phyloP scores from a whole-genome alignment of 352 stramenopile genomes.

The Pythium coloratum region DNA sequence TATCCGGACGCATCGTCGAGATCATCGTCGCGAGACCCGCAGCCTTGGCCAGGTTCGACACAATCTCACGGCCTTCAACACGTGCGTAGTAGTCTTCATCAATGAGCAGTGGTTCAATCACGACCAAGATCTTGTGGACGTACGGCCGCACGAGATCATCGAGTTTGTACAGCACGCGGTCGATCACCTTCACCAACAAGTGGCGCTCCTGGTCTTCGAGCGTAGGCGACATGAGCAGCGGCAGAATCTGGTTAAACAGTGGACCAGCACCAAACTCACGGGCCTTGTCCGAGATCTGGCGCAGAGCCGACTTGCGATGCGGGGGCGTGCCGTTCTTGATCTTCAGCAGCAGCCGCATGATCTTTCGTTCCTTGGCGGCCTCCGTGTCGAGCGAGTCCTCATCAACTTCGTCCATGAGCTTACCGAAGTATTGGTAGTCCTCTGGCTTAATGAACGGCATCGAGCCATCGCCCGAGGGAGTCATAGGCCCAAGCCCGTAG shows the following conservation, averaged over 20 bases:
- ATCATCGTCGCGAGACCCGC: slow-evolving; percentile 99
- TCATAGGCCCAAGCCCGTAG: slow-evolving; percentile 71
- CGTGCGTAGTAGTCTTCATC: slow-evolving; percentile 99
- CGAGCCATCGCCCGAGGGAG: slow-evolving; percentile 68
- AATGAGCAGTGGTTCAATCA: slow-evolving; percentile 99
- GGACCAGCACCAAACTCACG: slow-evolving; percentile 95
- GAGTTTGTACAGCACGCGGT: slow-evolving; percentile 99
- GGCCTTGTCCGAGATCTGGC: slow-evolving; percentile 98
- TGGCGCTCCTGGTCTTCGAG: slow-evolving; percentile 99
- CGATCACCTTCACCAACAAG: slow-evolving; percentile 99
- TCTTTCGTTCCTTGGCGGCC: slow-evolving; percentile 95
- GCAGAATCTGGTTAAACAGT: slow-evolving; percentile 99
- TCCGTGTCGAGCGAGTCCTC: slow-evolving; percentile 90
- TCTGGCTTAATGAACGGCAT: slow-evolving; percentile 99
- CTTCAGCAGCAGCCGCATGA: slow-evolving; percentile 98
- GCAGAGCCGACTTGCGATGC: slow-evolving; percentile 95
- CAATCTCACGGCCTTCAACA: slow-evolving; percentile 99
- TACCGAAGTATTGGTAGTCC: slow-evolving; percentile 98
- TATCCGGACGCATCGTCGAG: slow-evolving; percentile 98
- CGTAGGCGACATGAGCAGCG: slow-evolving; percentile 97
- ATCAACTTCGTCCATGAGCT: slow-evolving; percentile 93
- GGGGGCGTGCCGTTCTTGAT: slow-evolving; percentile 99
- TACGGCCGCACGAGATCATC: slow-evolving; percentile 98
- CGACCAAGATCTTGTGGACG: slow-evolving; percentile 99
- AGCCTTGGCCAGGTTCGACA: slow-evolving; percentile 99